phyloP scores from a whole-genome alignment of 2,329 filamentous ascomycete species.

The Colletotrichum camelliae region DNA sequence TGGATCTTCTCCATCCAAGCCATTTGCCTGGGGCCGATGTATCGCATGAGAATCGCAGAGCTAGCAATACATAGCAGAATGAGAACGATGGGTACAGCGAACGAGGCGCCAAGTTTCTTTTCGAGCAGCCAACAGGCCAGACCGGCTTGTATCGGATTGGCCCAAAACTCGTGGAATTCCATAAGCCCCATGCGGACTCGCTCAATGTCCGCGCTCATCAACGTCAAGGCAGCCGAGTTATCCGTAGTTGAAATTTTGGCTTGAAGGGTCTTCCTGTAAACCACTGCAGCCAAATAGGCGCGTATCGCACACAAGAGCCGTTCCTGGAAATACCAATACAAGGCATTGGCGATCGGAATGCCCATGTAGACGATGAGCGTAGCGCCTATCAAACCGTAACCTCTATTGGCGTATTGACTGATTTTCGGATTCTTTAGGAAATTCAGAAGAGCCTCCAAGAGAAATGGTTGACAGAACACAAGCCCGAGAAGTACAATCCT shows the following conservation, averaged over 20 bases:
- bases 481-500: constrained; percentile 35
- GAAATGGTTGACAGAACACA: constrained; percentile 43
- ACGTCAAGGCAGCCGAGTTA: constrained; percentile 45
- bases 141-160: constrained; percentile 43
- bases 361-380: constrained; percentile 42
- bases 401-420: constrained; percentile 26
- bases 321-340: constrained; percentile 44
- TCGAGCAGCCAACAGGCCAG: constrained; percentile 54
- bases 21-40: constrained; percentile 14
- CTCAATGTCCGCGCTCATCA: constrained; percentile 55
- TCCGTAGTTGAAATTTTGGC: constrained; percentile 35
- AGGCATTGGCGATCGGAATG: constrained; percentile 41
- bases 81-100: not conserved
- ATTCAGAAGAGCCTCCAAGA: constrained; percentile 35
- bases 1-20: constrained; percentile 29
- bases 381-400: constrained; percentile 49
- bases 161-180: constrained; percentile 46
- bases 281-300: constrained; percentile 33
- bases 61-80: not conserved
- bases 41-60: constrained; percentile 29
- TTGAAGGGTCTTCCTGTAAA: constrained; percentile 38
- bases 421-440: constrained; percentile 30
- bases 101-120: constrained; percentile 28
- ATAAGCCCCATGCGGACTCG: constrained; percentile 39
- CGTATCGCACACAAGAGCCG: constrained; percentile 36